Evolutionary conservation across 495 filamentous ascomycete species (phyloP).

Genomic region (Penicillium goetzii): DNA sequence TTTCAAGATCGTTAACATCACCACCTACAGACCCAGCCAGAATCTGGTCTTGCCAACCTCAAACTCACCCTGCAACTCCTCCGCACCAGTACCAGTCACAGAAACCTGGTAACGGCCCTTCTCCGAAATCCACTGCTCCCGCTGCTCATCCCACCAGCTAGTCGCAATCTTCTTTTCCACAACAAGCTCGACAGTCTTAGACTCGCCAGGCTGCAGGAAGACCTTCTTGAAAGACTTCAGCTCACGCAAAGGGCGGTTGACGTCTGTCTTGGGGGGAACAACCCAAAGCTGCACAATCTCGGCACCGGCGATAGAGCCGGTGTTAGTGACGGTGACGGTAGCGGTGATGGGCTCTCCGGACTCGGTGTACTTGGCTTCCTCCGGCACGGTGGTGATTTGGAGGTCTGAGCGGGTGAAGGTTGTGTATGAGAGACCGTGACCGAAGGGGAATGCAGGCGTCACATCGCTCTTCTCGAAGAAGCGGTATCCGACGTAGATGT

Average conservation of each 20-base stretch:
- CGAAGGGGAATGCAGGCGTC: constrained; percentile 72
- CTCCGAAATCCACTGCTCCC: constrained; percentile 75
- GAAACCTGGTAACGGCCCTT: constrained; percentile 71
- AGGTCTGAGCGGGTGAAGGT: constrained; percentile 68
- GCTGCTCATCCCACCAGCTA: constrained; percentile 78
- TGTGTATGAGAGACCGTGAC: constrained; percentile 81
- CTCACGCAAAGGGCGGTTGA: constrained; percentile 73
- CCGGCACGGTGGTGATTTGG: constrained; percentile 43
- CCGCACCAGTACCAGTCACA: constrained; percentile 59
- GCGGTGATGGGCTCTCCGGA: constrained; percentile 59
- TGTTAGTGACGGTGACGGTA: constrained; percentile 69
- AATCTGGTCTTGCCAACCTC: constrained; percentile 59
- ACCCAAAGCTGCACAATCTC: constrained; percentile 85
- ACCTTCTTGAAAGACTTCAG: constrained; percentile 83
- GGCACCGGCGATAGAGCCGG: constrained; percentile 63
- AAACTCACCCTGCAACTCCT: constrained; percentile 50
- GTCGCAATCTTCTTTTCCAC: constrained; percentile 75
- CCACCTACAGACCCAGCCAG: constrained; percentile 53
- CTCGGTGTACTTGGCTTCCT: constrained; percentile 32
- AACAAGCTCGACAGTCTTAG: constrained; percentile 63
- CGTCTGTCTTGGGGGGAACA: constrained; percentile 54
- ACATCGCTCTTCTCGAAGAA: constrained; percentile 70
- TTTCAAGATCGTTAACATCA: constrained; percentile 5
- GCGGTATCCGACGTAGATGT: constrained; percentile 77
- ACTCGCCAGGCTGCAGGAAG: constrained; percentile 67